Conservation (phyloP, 306 rosid species). For the Hippophae rhamnoides region DNA sequence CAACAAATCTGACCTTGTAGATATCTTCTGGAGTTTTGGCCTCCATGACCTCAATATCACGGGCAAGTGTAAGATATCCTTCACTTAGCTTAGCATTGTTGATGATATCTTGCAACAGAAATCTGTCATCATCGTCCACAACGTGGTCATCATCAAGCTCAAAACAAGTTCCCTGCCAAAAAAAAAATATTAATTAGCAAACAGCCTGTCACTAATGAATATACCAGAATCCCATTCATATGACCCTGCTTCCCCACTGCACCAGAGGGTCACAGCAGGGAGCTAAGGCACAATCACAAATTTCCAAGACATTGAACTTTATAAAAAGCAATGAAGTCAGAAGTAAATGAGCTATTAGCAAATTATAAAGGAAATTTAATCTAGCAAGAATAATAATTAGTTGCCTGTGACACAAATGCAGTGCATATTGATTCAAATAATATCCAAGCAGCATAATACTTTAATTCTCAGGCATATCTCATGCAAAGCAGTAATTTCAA, state of each 20-base stretch:
- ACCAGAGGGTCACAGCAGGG: neutral
- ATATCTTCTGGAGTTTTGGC: constrained; percentile 97
- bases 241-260: neutral
- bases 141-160: constrained; percentile 74
- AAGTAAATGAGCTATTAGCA: neutral
- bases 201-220: neutral
- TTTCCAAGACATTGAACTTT: neutral
- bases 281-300: neutral
- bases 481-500: too few species aligned
- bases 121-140: constrained; percentile 65
- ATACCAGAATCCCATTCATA: too few species aligned
- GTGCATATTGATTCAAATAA: too few species aligned
- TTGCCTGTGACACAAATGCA: too few species aligned
- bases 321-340: neutral
- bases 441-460: too few species aligned
- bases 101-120: constrained; percentile 62
- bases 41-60: constrained; percentile 98
- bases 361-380: neutral
- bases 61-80: constrained; percentile 96
- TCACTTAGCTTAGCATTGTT: constrained; percentile 79
- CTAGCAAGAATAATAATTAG: too few species aligned
- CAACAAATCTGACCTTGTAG: constrained; percentile 57
- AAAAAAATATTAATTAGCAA: constrained; percentile 4
- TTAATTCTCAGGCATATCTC: too few species aligned
- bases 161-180: constrained; percentile 57